Evolutionary conservation across 2,329 filamentous ascomycete species (phyloP), one percentile per base, ranked within the genome.

Genomic region (Dendryphion nanum): DNA sequence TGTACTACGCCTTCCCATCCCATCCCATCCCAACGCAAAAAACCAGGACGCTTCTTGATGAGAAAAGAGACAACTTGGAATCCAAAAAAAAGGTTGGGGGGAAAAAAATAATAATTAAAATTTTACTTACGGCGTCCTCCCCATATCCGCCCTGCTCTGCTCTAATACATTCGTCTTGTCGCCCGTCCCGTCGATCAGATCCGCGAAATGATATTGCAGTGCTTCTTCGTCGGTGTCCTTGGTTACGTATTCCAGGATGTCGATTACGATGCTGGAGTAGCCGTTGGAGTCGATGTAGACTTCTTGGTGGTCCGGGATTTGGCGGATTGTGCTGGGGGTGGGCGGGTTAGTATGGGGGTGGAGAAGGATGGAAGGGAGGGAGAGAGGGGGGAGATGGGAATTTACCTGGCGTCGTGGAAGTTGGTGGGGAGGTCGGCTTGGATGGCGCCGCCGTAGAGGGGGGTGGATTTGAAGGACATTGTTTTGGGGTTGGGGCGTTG

Each of bases 271-370:
- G 68, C 80, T 89, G 3, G 87, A 88, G 65, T 90, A 90, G 34
- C 89, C 89, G 46, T 85, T 77, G 48, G 79, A 77, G 62, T 94
- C 89, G 57, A 96, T 83, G 71, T 83, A 95, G 52, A 96, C 85
- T 73, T 96, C 91, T 71, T 97, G 90, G 66, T 94, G 86, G 63
- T 91, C 84, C 35, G 86, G 86, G 4, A 90, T 81, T 68, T 89
- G 78, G 47, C 86, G 82, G 51, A 89, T 76, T 38, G 78, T 77
- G 69, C 85, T 88, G 48, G 42, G 30, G 45, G 15, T 5, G 18
- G 30, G 30, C 18, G 21, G 16, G 14, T 28, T 30, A 14, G 8
- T 7, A n/a, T 14, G 24, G 18, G 26, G 35, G 6, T 15, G 24
- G 19, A n/a, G 24, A 19, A 28, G 24, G n/a, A 38, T 44, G 38